Evolutionary conservation across 352 stramenopile genomes (phyloP), one percentile per base, ranked within the genome.

Genomic region (Globisporangium megalacanthum): DNA sequence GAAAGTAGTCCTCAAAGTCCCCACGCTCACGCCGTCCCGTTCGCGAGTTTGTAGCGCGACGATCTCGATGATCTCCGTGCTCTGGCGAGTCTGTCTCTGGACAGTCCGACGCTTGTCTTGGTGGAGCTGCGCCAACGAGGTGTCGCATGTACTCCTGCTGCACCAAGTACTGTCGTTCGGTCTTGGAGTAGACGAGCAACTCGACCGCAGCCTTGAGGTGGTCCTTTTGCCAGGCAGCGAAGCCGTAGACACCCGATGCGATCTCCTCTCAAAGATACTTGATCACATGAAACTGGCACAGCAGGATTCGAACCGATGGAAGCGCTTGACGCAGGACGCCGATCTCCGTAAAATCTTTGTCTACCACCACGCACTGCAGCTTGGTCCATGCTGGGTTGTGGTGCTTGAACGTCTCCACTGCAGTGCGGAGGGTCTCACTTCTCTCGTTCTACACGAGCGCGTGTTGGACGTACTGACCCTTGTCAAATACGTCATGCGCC

Each of bases 201-300:
- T 61, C 58, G 14, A 61, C 14, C 0, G 58, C 20, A 7, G 41
- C 47, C 6, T 50, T 4, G 13, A 73, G 13, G 10, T 53, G 58
- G 3, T 68, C 47, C 11, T 70, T 68, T 22, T 68, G 52, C 62
- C 57, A 70, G 4, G 60, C 2, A 3, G 14, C 49, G 6, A 73
- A 61, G 1, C 48, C 19, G 52, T 69, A 69, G 0, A 60, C 33
- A 1, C 55, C n/a, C 4, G 33, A 47, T 11, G 53, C 41, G 17
- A 71, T 51, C 17, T 63, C 52, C 6, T 62, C 0, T 62, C 59
- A n/a, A 68, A n/a, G n/a, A n/a, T n/a, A n/a, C n/a, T n/a, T n/a
- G n/a, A n/a, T n/a, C n/a, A n/a, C n/a, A n/a, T n/a, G 66, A 39
- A 69, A 72, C 22, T 74, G 54, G 22, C 62, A 73, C 0, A 77